These are phyloP conservation scores for Physcomitrium patens DNA, from an alignment of 225 moss, liverwort and hornwort genomes.

Conservation along the genomic window DNA sequence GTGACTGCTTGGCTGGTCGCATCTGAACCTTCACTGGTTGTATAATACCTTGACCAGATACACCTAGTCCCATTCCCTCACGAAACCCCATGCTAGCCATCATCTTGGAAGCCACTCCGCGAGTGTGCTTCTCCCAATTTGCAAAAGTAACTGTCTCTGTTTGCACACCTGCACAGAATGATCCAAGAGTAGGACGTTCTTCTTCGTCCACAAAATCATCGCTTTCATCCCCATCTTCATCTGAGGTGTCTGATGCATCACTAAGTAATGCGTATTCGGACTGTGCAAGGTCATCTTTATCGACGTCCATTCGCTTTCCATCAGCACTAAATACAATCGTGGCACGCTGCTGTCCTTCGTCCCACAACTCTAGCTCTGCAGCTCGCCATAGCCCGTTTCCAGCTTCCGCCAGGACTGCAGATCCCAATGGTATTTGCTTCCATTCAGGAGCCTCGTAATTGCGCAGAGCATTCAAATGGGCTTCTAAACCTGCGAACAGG, in stretches of 20 bases:
- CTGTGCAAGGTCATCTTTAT: conserved; percentile 56
- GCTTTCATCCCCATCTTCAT: conserved; percentile 52
- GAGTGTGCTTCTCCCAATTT: conserved; percentile 89
- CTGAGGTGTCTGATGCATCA: conserved; percentile 56
- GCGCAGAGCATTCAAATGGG: conserved; percentile 67
- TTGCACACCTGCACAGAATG: conserved; percentile 58
- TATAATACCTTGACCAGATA: conserved; percentile 83
- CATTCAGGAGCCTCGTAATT: conserved; percentile 67
- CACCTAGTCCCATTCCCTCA: conserved; percentile 95
- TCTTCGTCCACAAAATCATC: conserved; percentile 34
- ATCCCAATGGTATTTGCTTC: conserved; percentile 69
- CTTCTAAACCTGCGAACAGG: conserved; percentile 65
- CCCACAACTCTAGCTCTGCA: conserved; percentile 88
- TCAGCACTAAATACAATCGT: conserved; percentile 70
- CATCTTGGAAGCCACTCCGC: conserved; percentile 96
- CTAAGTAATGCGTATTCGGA: conserved; percentile 71
- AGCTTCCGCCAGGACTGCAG: conserved; percentile 66
- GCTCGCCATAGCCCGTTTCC: conserved; percentile 77
- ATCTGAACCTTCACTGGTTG: conserved; percentile 83
- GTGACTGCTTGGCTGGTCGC: conserved; percentile 75
- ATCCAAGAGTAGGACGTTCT: conserved; percentile 36
- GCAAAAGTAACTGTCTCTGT: conserved; percentile 83
- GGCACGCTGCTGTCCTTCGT: conserved; percentile 51
- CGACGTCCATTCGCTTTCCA: conserved; percentile 64
- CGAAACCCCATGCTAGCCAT: conserved; percentile 97